These are phyloP conservation scores for Cyclotella atomus DNA, from an alignment of 108 stramenopile genomes.

Conservation along the genomic window DNA sequence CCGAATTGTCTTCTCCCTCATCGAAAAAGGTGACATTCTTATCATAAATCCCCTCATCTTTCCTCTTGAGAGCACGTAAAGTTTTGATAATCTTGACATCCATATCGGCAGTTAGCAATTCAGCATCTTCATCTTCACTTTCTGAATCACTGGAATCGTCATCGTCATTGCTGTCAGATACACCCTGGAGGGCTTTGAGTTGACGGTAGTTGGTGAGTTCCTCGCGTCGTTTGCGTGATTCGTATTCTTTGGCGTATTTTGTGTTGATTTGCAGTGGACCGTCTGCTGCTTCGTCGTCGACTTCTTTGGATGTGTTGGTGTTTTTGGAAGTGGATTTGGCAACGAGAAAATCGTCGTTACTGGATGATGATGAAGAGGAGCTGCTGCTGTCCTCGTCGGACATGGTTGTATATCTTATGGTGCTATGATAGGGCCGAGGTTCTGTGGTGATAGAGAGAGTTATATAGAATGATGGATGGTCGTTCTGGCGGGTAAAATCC, in stretches of 20 bases:
- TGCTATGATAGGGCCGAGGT: too few species aligned
- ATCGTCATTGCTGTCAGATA: slow-evolving; percentile 47
- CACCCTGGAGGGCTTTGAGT: slow-evolving; percentile 28
- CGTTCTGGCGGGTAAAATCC: too few species aligned
- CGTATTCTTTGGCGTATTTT: slow-evolving; percentile 73
- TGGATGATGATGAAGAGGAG: slow-evolving; percentile 16
- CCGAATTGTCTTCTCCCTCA: slow-evolving; percentile 30
- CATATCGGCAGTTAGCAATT: slow-evolving; percentile 67
- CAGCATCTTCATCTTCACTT: slow-evolving; percentile 80
- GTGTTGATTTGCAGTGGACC: slow-evolving; percentile 57
- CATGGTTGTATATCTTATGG: too few species aligned
- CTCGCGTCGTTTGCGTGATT: slow-evolving; percentile 72
- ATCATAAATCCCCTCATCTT: slow-evolving; percentile 83
- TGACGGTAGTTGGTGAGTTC: slow-evolving; percentile 56
- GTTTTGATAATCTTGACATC: slow-evolving; percentile 82
- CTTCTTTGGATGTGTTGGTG: not conserved
- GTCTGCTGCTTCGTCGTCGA: slow-evolving; percentile 2
- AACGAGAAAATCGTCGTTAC: slow-evolving; percentile 9
- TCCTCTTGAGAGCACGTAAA: slow-evolving; percentile 73
- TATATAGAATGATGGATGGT: too few species aligned
- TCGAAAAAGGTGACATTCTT: slow-evolving; percentile 65
- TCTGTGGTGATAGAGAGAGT: too few species aligned
- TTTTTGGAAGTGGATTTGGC: slow-evolving; percentile 30
- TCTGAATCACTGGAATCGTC: slow-evolving; percentile 49
- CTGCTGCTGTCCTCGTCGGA: slow-evolving; percentile 6